Percentiles rank a stretch among this genome's conserved stretches.
Conservation (phyloP, 1,284 basidiomycete genomes). For the Testicularia cyperi region DNA sequence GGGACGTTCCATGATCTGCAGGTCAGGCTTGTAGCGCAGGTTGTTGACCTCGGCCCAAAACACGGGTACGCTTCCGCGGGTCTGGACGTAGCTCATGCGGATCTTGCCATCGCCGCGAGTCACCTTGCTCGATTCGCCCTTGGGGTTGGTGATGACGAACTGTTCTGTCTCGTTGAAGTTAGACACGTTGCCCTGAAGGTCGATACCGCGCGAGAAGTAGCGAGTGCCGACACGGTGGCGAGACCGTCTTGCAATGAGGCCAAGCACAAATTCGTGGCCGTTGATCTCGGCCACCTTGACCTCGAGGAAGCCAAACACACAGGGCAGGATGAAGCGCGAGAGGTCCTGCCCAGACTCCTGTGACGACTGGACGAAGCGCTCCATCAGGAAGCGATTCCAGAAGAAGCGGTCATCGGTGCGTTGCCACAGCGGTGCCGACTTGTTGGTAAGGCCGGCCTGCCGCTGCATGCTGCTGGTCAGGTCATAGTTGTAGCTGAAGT, state of each 20-base stretch:
- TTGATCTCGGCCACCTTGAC: slow-evolving; percentile 77
- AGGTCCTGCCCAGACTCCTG: slow-evolving; percentile 65
- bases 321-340: slow-evolving; percentile 79
- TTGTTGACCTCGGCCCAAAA: slow-evolving; percentile 99
- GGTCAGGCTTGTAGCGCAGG: slow-evolving; percentile 90
- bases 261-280: slow-evolving; percentile 77
- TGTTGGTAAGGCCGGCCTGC: slow-evolving; percentile 67
- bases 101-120: slow-evolving; percentile 65
- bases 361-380: slow-evolving; percentile 38
- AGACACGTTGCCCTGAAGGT: slow-evolving; percentile 66
- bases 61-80: slow-evolving; percentile 86
- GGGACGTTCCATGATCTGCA: slow-evolving; percentile 90
- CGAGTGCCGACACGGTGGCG: slow-evolving; percentile 92
- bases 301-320: slow-evolving; percentile 69
- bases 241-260: slow-evolving; percentile 87
- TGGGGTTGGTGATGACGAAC: slow-evolving; percentile 65
- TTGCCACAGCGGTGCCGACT: slow-evolving; percentile 69
- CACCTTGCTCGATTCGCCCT: slow-evolving; percentile 46
- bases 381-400: slow-evolving; percentile 79
- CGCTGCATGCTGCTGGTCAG: slow-evolving; percentile 83
- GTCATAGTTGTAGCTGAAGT: slow-evolving; percentile 91
- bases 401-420: slow-evolving; percentile 92
- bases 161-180: slow-evolving; percentile 64
- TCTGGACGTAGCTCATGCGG: slow-evolving; percentile 76
- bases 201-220: slow-evolving; percentile 93